Base-by-base conservation (phyloP, 2,329 filamentous ascomycete genomes). In the Verticillium albo-atrum region DNA sequence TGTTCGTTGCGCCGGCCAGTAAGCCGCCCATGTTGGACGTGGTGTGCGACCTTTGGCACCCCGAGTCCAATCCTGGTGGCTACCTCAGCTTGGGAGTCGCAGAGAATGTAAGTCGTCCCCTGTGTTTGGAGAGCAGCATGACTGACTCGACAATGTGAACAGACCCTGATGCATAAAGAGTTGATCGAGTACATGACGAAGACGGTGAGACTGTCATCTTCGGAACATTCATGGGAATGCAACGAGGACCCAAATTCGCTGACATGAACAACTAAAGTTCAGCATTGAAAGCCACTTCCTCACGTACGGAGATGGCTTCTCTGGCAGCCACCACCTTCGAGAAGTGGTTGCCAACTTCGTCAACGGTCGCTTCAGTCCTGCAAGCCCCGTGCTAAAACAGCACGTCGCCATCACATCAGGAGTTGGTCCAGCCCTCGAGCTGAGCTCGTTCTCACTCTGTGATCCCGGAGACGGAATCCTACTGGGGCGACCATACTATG, bases 1-100 rank as follows among this genome's bases (percentile, higher is more conserved):
- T 37, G 1, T 52, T 35, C 30, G 54, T 53, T 6, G 54, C 20
- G 6, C 58, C 58, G 15, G 23, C 28, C 20, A 59, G 51, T 32
- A 53, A 28, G 28, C 42, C 47, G 15, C 28, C 35, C 4, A 55
- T 59, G 28, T 17, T 59, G 74, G 72, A 78, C 12, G 71, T 83
- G 35, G 67, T 82, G 42, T 66, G 68, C 6, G 71, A 83, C 61
- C 66, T 75, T 7, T 84, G 75, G 72, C 64, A 79, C 59, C 72
- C 75, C 0, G 58, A 66, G 4, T 63, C 68, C 4, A 79, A 79
- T 56, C 75, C 77, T 0, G 63, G 69, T 17, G 81, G 80, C 23
- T 81, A 76, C 61, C 68, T 82, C 47, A 82, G 76, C 60, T 72
- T 84, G 0, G 81, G 80, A 2, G 71, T 83, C 2, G 81, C 81